Percentiles rank a stretch among this genome's conserved stretches.
Conservation (phyloP, 140 eudicot species). For the Anethum foeniculum region DNA sequence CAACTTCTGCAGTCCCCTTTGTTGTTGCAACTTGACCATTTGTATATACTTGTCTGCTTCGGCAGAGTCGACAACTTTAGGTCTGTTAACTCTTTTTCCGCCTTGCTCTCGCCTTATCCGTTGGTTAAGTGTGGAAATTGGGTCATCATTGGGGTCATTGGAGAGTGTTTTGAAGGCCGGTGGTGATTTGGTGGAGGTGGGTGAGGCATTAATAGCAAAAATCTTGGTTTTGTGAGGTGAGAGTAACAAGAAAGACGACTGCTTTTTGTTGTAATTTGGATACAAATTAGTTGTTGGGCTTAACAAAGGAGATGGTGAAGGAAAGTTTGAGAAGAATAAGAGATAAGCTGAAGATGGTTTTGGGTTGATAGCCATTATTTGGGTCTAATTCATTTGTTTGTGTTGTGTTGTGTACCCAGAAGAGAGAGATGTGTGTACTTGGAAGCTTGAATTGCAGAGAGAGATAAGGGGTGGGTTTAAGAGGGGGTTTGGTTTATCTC, state of each 20-base stretch:
- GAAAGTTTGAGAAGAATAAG: not conserved
- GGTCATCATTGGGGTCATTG: conserved; percentile 14
- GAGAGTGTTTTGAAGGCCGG: not conserved
- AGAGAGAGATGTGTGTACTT: not conserved
- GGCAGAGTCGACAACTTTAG: conserved; percentile 21
- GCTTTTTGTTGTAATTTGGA: not conserved
- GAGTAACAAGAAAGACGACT: not conserved
- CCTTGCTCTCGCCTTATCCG: conserved; percentile 41
- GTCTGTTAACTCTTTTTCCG: conserved; percentile 25
- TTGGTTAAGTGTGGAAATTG: conserved; percentile 34
- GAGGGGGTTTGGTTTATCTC: not conserved
- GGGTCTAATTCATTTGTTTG: not conserved
- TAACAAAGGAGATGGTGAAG: not conserved
- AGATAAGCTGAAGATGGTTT: not conserved
- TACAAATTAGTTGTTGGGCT: not conserved
- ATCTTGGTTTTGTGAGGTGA: not conserved
- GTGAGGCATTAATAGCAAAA: not conserved
- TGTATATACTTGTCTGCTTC: conserved; percentile 83
- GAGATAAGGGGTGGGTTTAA: conserved; percentile 3
- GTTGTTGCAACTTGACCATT: conserved; percentile 76
- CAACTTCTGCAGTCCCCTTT: conserved; percentile 70
- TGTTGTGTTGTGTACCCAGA: not conserved
- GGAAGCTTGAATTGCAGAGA: not conserved
- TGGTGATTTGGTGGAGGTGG: conserved; percentile 1
- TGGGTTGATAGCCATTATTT: not conserved